Base-by-base conservation (phyloP, 176 grass and related monocot species). In the Rhynchospora pubera region DNA sequence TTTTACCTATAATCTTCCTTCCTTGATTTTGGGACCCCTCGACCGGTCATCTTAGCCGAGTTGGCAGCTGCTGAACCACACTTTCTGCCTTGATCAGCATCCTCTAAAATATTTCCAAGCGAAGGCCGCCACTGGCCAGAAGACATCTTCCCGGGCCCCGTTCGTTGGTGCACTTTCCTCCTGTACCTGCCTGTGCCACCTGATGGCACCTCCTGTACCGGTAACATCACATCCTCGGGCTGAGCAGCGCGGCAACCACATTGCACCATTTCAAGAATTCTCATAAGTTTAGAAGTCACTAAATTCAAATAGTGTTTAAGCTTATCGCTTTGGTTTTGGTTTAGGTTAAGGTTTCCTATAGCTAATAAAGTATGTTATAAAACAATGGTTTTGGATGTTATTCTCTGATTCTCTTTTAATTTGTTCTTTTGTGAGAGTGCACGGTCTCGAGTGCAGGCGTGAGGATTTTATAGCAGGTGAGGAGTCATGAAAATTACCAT, bases 161-260 rank as follows among this genome's bases (percentile, higher is more conserved):
- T 61, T 2, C 19, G 79, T 12, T 22, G 59, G 43, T 53, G 32
- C 47, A 61, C 66, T 4, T 15, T 65, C 44, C 43, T 16, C 62
- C 61, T 65, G 10, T 12, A 82, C 46, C 60, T 65, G 15, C 43
- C 56, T 0, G 59, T 30, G 23, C 21, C 42, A 65, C 22, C 22
- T 9, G 79, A 65, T 9, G 9, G 56, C 18, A 34, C 79, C 61
- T 82, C 79, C n/a, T 65, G 79, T 63, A 15, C 79, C 0, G 79
- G 61, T n/a, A 48, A 65, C 13, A 3, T 51, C 53, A 30, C 45
- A 4, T 82, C 79, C 21, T 82, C 61, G 2, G 19, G 61, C 19
- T 67, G 61, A 30, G 44, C 39, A 65, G 79, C 79, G 7, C 59
- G 79, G 79, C 79, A 82, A 65, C 79, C 79, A 45, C 79, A 82